Conservation (phyloP, 805 yeast genomes). For the Saccharomycopsis babjevae region DNA sequence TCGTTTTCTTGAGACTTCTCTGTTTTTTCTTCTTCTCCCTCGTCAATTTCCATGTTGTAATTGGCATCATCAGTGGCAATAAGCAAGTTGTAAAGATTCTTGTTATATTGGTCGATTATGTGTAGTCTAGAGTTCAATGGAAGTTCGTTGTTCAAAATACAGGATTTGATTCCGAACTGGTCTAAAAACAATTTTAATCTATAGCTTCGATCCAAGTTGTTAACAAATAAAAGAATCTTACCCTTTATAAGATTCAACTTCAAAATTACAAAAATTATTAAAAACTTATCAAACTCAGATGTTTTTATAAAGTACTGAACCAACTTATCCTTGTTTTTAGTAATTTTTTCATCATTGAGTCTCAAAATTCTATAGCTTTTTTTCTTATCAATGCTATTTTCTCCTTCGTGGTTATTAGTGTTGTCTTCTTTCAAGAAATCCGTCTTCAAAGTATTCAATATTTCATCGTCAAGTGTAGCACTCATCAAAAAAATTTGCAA, state of each 20-base stretch:
- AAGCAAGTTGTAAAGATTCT: slow-evolving; percentile 71
- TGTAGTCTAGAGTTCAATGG: slow-evolving; percentile 91
- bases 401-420: slow-evolving; percentile 66
- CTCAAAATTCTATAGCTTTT: slow-evolving; percentile 55
- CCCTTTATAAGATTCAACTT: slow-evolving; percentile 84
- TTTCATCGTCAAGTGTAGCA: slow-evolving; percentile 86
- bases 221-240: slow-evolving; percentile 82
- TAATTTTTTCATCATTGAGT: slow-evolving; percentile 58
- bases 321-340: slow-evolving; percentile 45
- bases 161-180: slow-evolving; percentile 85
- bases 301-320: slow-evolving; percentile 82
- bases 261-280: slow-evolving; percentile 83
- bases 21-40: slow-evolving; percentile 19
- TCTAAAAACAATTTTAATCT: slow-evolving; percentile 82
- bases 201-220: slow-evolving; percentile 91
- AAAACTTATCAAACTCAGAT: slow-evolving; percentile 82
- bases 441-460: slow-evolving; percentile 54
- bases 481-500: slow-evolving; percentile 91
- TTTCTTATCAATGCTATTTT: slow-evolving; percentile 39
- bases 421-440: slow-evolving; percentile 80
- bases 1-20: slow-evolving; percentile 14
- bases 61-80: slow-evolving; percentile 92
- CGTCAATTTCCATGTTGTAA: slow-evolving; percentile 18
- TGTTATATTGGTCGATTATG: slow-evolving; percentile 91
- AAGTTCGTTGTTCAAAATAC: slow-evolving; percentile 83